phyloP scores from a whole-genome alignment of 1,284 basidiomycete species.

The Fomitopsis palustris region DNA sequence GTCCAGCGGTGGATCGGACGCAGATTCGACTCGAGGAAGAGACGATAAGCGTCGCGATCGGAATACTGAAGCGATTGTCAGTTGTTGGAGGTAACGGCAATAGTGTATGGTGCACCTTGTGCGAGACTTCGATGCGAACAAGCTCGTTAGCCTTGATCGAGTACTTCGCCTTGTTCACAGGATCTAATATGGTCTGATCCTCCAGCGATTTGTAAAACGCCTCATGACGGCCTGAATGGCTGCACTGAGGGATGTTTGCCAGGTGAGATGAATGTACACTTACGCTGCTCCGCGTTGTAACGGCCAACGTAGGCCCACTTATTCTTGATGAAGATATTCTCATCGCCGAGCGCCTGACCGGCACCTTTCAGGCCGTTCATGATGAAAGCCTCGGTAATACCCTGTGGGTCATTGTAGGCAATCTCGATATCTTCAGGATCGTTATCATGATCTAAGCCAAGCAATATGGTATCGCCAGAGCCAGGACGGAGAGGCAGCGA shows the following conservation, averaged over 20 bases:
- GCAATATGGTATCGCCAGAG: conserved; percentile 64
- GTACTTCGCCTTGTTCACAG: conserved; percentile 39
- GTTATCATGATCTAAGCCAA: conserved; percentile 88
- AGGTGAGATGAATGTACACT: conserved; percentile 27
- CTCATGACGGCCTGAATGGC: conserved; percentile 71
- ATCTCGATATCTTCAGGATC: conserved; percentile 61
- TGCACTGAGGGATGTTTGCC: background rate
- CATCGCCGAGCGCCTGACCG: conserved; percentile 59
- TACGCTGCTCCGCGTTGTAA: conserved; percentile 73
- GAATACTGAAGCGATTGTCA: conserved; percentile 62
- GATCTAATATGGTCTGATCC: conserved; percentile 58
- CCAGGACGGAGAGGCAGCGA: conserved; percentile 77
- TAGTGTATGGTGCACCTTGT: background rate
- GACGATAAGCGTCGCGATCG: conserved; percentile 62
- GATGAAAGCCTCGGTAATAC: conserved; percentile 82
- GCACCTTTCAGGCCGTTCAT: conserved; percentile 83
- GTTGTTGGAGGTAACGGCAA: background rate
- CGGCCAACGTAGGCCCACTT: conserved; percentile 85
- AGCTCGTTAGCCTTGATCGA: conserved; percentile 70
- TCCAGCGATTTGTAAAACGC: conserved; percentile 78
- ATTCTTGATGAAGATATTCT: conserved; percentile 53
- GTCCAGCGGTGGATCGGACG: conserved; percentile 87
- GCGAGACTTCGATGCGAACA: conserved; percentile 84
- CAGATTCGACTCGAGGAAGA: conserved; percentile 81
- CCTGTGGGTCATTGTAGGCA: conserved; percentile 83